These are phyloP conservation scores for Jaltomata sinuosa DNA, from an alignment of 257 asterid species.

Conservation along the genomic window DNA sequence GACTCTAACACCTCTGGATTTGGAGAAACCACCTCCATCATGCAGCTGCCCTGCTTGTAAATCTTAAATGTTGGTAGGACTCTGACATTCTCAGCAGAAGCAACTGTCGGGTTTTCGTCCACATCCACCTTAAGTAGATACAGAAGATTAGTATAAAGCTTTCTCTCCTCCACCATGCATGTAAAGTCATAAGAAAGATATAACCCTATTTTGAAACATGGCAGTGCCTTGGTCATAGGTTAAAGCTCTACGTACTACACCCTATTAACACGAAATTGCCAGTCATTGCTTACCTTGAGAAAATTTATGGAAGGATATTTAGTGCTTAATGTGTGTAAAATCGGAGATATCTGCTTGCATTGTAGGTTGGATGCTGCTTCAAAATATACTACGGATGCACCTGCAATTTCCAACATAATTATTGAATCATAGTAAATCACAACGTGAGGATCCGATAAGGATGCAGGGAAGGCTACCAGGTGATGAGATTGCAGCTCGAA, in stretches of 20 bases:
- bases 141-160: background rate
- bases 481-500: slow-evolving; percentile 69
- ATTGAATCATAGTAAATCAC: slow-evolving; percentile 2
- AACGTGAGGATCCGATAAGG: background rate
- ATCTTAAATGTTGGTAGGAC: slow-evolving; percentile 54
- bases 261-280: background rate
- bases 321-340: slow-evolving; percentile 55
- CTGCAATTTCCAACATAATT: slow-evolving; percentile 33
- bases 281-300: slow-evolving; percentile 48
- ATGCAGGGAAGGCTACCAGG: slow-evolving; percentile 36
- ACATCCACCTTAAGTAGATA: slow-evolving; percentile 41
- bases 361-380: slow-evolving; percentile 32
- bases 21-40: slow-evolving; percentile 61
- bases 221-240: background rate
- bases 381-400: slow-evolving; percentile 69
- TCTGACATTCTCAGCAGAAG: slow-evolving; percentile 42
- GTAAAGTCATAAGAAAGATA: background rate
- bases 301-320: slow-evolving; percentile 65
- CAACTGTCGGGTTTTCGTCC: slow-evolving; percentile 38
- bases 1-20: slow-evolving; percentile 59
- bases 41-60: slow-evolving; percentile 43
- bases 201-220: background rate
- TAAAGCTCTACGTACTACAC: background rate
- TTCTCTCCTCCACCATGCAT: background rate
- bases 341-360: slow-evolving; percentile 59